Evolutionary conservation across 1,139 yeast genomes (phyloP), one percentile per base, ranked within the genome.

Genomic region (Pichia sp.): DNA sequence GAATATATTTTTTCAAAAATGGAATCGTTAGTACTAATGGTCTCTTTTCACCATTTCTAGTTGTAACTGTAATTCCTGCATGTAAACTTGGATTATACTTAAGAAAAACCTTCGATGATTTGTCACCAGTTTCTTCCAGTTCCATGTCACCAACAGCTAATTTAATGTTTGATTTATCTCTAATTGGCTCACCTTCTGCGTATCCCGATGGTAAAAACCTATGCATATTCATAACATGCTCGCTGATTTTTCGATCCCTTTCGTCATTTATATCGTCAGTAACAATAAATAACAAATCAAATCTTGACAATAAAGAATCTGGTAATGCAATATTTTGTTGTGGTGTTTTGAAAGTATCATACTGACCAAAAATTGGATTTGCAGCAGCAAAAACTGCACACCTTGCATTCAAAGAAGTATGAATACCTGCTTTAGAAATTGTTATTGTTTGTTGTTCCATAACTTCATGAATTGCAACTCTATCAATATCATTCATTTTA

Each of bases 361-460:
- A 94, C 66, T 92, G 97, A 41, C 98, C 98, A 68, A 83, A 89
- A 3, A 92, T 90, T 0, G 99, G 99, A 64, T 92, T 92, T 11
- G 99, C 99, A 27, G 99, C 99, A 0, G 98, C 98, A 58, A 94
- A 79, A 22, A 92, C 98, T 38, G 96, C 85, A 71, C 98, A 92
- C 60, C 99, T 80, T 16, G 99, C 98, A 66, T 92, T 92, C 59
- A 92, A 75, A 7, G 97, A 85, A 1, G 98, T 90, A 64, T 92
- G 97, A 58, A 92, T 92, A 58, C 99, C 99, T 1, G 98, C 98
- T 66, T 92, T 94, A 44, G 98, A 96, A 64, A 92, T 90, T 1
- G 98, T 92, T 29, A 92, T 97, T 0, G 99, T 92, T 66, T 94
- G 99, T 69, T 92, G 98, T 71, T 92, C 98, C 98, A 92, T 94